A percentile compares a stretch with the other conserved stretches of the same genome.
Conservation (phyloP, 2,329 filamentous ascomycete genomes). For the Cryphonectria japonica region DNA sequence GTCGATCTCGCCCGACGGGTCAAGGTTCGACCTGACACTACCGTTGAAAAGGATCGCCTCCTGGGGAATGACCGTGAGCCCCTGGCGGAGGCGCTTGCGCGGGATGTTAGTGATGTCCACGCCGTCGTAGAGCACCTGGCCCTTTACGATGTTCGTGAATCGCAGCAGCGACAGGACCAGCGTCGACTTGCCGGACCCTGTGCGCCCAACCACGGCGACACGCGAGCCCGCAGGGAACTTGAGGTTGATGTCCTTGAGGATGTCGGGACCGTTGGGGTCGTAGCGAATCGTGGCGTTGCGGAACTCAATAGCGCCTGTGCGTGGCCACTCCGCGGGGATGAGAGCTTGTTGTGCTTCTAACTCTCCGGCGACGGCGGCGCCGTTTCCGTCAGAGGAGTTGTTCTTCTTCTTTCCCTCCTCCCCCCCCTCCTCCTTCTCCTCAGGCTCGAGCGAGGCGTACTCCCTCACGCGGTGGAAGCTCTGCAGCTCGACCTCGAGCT, state of each 20-base stretch:
- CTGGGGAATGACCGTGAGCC: constrained; percentile 46
- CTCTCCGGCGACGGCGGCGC: constrained; percentile 23
- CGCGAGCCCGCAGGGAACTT: constrained; percentile 57
- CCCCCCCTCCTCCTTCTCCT: constrained; percentile 31
- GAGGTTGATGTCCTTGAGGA: constrained; percentile 37
- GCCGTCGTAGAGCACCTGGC: constrained; percentile 42
- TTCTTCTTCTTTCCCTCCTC: neutral
- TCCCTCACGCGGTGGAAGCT: constrained; percentile 44
- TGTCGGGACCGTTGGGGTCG: constrained; percentile 35
- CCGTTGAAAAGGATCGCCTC: constrained; percentile 43
- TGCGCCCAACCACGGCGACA: constrained; percentile 69
- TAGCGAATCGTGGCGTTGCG: constrained; percentile 37
- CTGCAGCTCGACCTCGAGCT: constrained; percentile 61
- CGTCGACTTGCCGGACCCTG: constrained; percentile 70
- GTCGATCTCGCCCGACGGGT: constrained; percentile 62
- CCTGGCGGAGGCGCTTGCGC: constrained; percentile 40
- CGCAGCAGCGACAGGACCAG: constrained; percentile 41
- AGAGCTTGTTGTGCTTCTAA: neutral
- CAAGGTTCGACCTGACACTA: constrained; percentile 59
- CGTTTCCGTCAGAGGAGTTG: neutral
- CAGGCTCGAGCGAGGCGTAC: constrained; percentile 37
- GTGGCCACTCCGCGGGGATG: constrained; percentile 36
- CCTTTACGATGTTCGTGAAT: constrained; percentile 40
- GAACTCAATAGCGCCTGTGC: constrained; percentile 36
- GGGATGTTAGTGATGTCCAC: constrained; percentile 41